These are phyloP conservation scores for Linum usitatissimum DNA, from an alignment of 345 rosid genomes.

Conservation along the genomic window DNA sequence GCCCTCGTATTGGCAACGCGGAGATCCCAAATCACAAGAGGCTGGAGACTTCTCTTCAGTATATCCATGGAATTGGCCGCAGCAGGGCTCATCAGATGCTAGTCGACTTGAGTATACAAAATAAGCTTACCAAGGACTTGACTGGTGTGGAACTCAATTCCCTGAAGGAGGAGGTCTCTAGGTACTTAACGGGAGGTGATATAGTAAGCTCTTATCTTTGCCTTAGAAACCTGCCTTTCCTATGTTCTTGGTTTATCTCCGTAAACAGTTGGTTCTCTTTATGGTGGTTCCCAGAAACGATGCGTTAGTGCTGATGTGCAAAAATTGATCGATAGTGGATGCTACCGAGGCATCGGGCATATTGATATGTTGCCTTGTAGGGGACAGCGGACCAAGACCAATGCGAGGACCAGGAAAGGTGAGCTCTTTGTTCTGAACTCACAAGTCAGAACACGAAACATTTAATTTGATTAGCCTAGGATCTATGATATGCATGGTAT, in stretches of 20 bases:
- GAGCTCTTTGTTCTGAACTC: neutral
- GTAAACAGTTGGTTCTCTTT: constrained; percentile 1
- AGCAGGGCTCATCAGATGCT: constrained; percentile 18
- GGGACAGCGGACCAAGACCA: constrained; percentile 23
- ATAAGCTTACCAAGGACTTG: constrained; percentile 14
- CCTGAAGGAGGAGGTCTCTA: constrained; percentile 21
- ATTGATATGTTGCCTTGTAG: constrained; percentile 16
- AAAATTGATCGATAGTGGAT: constrained; percentile 11
- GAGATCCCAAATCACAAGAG: constrained; percentile 16
- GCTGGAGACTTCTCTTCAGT: constrained; percentile 14
- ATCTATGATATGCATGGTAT: too few relatives aligned
- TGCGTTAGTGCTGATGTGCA: constrained; percentile 16
- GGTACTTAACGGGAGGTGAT: constrained; percentile 19
- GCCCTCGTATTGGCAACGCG: constrained; percentile 18
- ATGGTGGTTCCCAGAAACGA: constrained; percentile 11
- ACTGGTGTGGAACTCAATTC: constrained; percentile 14
- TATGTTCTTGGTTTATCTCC: neutral
- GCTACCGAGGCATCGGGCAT: constrained; percentile 20
- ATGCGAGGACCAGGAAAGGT: constrained; percentile 19
- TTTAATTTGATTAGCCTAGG: too few relatives aligned
- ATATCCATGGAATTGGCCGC: constrained; percentile 17
- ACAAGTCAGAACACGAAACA: neutral
- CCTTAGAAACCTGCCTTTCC: neutral
- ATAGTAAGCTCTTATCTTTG: constrained; percentile 10
- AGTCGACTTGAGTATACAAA: constrained; percentile 13